Evolutionary conservation across 495 filamentous ascomycete genomes (phyloP), one percentile per base, ranked within the genome.

Genomic region (Aspergillus funiculosus): DNA sequence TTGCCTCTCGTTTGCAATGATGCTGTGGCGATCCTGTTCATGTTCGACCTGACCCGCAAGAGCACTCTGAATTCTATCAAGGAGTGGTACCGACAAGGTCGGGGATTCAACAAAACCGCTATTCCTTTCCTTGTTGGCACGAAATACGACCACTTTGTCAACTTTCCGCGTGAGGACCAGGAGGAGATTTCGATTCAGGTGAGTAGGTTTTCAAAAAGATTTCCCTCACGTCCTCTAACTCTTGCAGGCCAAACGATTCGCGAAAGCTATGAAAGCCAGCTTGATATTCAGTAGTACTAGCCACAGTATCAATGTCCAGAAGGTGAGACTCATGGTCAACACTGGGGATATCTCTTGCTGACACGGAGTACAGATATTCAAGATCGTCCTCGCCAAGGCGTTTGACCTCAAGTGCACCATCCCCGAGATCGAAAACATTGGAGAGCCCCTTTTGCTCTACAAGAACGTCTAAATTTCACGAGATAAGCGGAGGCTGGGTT

Each of bases 361-460:
- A 69, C 51, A 24, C 20, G 34, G 31, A 26, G 19, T 18, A 10
- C 48, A 98, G 92, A 98, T 98, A 61, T 98, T 98, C 78, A 98
- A 98, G 64, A 98, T 98, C 56, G 92, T 98, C 43, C 78, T 98
- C 22, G 91, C 91, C 46, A 98, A 98, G 68, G 94, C 92, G 0
- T 98, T 98, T 60, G 92, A 98, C 62, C 77, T 98, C 47, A 95
- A 95, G 61, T 98, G 92, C 74, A 98, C 92, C 3, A 97, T 98
- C 59, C 92, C 92, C 7, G 92, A 98, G 64, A 97, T 98, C 59
- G 91, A 95, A 63, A 89, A 97, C 59, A 81, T 94, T 36, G 92
- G 92, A 59, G 92, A 98, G 66, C 92, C 92, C n/a, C 72, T 98
- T 27, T 72, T 98, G 20, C 79, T 98, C 44, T 98, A 98, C 63